A percentile compares a stretch with the other conserved stretches of the same genome.
These are phyloP conservation scores for Yamadazyma mexicana DNA, from an alignment of 1,139 yeast species.

Conservation along the genomic window DNA sequence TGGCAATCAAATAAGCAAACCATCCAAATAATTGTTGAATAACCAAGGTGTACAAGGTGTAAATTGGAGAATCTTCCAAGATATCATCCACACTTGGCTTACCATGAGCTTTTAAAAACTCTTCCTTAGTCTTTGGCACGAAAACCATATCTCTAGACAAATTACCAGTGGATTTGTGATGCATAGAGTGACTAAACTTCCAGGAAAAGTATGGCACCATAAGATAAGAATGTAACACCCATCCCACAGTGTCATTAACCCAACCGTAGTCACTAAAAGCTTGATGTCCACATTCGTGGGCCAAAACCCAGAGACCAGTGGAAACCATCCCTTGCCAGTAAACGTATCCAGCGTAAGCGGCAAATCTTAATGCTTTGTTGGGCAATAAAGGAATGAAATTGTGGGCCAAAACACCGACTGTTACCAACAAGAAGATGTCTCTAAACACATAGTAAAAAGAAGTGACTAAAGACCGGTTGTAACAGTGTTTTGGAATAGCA, in stretches of 20 bases:
- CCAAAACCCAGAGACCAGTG: slow-evolving; percentile 63
- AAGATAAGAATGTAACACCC: slow-evolving; percentile 59
- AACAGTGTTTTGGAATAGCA: slow-evolving; percentile 64
- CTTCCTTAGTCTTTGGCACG: slow-evolving; percentile 54
- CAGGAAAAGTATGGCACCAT: slow-evolving; percentile 64
- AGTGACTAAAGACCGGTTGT: slow-evolving; percentile 49
- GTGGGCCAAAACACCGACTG: slow-evolving; percentile 48
- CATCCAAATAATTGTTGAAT: slow-evolving; percentile 59
- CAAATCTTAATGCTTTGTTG: slow-evolving; percentile 43
- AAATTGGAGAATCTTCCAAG: slow-evolving; percentile 55
- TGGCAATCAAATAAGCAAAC: slow-evolving; percentile 46
- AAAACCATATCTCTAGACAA: slow-evolving; percentile 62
- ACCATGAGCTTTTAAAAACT: slow-evolving; percentile 32
- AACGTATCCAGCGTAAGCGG: slow-evolving; percentile 56
- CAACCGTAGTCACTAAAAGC: slow-evolving; percentile 58
- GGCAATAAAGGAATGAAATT: slow-evolving; percentile 53
- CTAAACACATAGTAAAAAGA: slow-evolving; percentile 60
- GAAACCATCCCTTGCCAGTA: slow-evolving; percentile 46
- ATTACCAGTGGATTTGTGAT: slow-evolving; percentile 66
- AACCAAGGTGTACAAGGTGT: slow-evolving; percentile 42
- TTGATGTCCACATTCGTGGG: slow-evolving; percentile 68
- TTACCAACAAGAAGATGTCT: slow-evolving; percentile 47
- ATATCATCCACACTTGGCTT: slow-evolving; percentile 41
- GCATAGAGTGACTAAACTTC: slow-evolving; percentile 62
- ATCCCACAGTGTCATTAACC: slow-evolving; percentile 59